Conservation (phyloP, 306 rosid species). For the Malus fusca region DNA sequence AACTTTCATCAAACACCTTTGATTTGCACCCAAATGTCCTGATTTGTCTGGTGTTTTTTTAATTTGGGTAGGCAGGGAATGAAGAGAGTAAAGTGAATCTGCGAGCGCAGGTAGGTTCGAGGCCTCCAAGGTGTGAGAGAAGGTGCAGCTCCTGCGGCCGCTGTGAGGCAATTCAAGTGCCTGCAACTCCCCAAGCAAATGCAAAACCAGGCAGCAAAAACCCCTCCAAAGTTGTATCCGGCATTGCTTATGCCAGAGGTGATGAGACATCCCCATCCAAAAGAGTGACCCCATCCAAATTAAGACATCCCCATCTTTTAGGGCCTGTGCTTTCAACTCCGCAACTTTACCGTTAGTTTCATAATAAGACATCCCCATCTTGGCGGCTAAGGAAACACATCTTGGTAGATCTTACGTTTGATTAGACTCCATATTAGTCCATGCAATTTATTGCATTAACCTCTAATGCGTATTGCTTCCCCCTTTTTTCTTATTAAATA, state of each 20-base stretch:
- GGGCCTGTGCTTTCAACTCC: too few relatives aligned
- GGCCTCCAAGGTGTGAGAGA: slow-evolving; percentile 86
- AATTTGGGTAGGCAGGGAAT: slow-evolving; percentile 27
- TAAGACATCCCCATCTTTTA: too few relatives aligned
- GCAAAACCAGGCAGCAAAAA: slow-evolving; percentile 32
- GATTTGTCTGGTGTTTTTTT: neutral
- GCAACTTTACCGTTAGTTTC: too few relatives aligned
- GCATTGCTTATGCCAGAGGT: slow-evolving; percentile 37
- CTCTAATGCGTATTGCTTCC: too few relatives aligned
- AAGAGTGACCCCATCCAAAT: too few relatives aligned
- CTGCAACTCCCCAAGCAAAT: slow-evolving; percentile 45
- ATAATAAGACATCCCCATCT: too few relatives aligned
- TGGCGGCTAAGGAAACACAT: too few relatives aligned
- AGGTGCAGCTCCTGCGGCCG: slow-evolving; percentile 67
- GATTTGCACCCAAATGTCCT: neutral
- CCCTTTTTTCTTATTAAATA: too few relatives aligned
- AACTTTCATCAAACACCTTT: neutral
- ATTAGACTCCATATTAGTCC: too few relatives aligned
- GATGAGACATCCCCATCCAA: too few relatives aligned
- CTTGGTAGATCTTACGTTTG: too few relatives aligned
- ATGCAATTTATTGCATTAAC: neutral
- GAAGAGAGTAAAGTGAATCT: slow-evolving; percentile 37
- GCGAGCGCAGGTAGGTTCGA: slow-evolving; percentile 70
- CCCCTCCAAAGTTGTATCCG: slow-evolving; percentile 28
- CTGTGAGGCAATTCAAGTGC: slow-evolving; percentile 61